phyloP scores from a whole-genome alignment of 1,284 basidiomycete genomes.

The Volvariella volvacea region DNA sequence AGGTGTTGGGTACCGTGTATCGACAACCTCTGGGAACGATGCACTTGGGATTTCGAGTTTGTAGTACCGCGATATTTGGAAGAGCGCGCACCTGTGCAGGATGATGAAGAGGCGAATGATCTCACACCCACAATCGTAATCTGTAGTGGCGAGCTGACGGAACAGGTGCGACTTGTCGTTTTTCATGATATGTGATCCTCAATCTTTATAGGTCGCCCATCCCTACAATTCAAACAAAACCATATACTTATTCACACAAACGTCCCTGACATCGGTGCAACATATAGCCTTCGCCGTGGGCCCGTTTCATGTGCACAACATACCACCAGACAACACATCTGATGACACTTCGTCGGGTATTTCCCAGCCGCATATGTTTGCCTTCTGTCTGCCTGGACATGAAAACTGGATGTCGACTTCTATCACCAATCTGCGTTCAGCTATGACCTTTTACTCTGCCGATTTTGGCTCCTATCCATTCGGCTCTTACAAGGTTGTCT shows the following conservation, averaged over 20 bases:
- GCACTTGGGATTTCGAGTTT: slow-evolving; percentile 98
- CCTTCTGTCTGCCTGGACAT: slow-evolving; percentile 89
- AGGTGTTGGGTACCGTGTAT: slow-evolving; percentile 97
- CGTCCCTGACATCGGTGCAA: slow-evolving; percentile 86
- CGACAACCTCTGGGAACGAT: slow-evolving; percentile 94
- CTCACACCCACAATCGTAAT: slow-evolving; percentile 79
- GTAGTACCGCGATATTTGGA: slow-evolving; percentile 87
- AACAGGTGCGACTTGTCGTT: slow-evolving; percentile 58
- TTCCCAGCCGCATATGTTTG: slow-evolving; percentile 84
- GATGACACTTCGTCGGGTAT: slow-evolving; percentile 53
- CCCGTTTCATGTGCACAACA: slow-evolving; percentile 80
- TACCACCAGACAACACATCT: slow-evolving; percentile 52
- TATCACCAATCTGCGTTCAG: slow-evolving; percentile 75
- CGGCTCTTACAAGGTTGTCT: slow-evolving; percentile 92
- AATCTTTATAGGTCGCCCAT: slow-evolving; percentile 69
- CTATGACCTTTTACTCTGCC: slow-evolving; percentile 88
- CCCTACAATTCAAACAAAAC: slow-evolving; percentile 92
- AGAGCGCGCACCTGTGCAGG: slow-evolving; percentile 47
- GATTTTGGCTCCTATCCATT: slow-evolving; percentile 98
- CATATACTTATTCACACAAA: slow-evolving; percentile 91
- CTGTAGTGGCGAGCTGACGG: slow-evolving; percentile 90
- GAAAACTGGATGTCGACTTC: slow-evolving; percentile 65
- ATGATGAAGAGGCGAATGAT: slow-evolving; percentile 52
- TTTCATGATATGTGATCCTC: slow-evolving; percentile 11
- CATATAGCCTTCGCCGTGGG: slow-evolving; percentile 96